phyloP scores from a whole-genome alignment of 352 stramenopile species.

The Phytopythium chamaehyphon region DNA sequence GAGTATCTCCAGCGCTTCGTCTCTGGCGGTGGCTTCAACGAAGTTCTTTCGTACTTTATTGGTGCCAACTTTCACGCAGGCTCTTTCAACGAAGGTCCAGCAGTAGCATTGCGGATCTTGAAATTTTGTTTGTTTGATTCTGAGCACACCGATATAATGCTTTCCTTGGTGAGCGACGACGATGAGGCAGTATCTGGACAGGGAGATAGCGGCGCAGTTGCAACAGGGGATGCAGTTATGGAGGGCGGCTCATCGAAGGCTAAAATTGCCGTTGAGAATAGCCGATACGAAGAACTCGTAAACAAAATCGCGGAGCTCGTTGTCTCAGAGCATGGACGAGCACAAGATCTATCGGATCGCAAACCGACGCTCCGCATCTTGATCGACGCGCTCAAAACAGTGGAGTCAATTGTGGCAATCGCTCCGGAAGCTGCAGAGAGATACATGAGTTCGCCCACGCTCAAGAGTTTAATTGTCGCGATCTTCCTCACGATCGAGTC shows the following conservation, averaged over 20 bases:
- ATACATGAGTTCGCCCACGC: slow-evolving; percentile 49
- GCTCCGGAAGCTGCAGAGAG: slow-evolving; percentile 56
- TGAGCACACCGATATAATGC: slow-evolving; percentile 43
- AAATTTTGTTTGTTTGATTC: slow-evolving; percentile 84
- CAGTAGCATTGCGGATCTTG: slow-evolving; percentile 76
- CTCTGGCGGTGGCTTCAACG: slow-evolving; percentile 69
- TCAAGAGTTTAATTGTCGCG: slow-evolving; percentile 40
- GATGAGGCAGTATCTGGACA: slow-evolving; percentile 4
- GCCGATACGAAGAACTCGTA: slow-evolving; percentile 65
- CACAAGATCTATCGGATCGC: slow-evolving; percentile 28
- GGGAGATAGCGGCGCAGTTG: background rate
- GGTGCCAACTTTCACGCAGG: slow-evolving; percentile 57
- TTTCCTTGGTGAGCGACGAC: slow-evolving; percentile 15
- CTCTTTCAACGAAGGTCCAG: slow-evolving; percentile 81
- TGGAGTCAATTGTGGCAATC: slow-evolving; percentile 75
- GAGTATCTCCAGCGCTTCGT: slow-evolving; percentile 74
- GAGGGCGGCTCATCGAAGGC: slow-evolving; percentile 9
- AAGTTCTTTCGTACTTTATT: slow-evolving; percentile 84
- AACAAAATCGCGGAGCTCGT: slow-evolving; percentile 78
- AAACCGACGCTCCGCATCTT: slow-evolving; percentile 70
- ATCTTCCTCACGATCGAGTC: slow-evolving; percentile 63
- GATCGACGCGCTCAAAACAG: slow-evolving; percentile 80
- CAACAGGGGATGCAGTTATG: background rate
- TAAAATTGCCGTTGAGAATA: slow-evolving; percentile 54
- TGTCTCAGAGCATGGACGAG: slow-evolving; percentile 57